Conservation (phyloP, 371 early-diverging fungal genomes). For the Capillidium heterosporum region DNA sequence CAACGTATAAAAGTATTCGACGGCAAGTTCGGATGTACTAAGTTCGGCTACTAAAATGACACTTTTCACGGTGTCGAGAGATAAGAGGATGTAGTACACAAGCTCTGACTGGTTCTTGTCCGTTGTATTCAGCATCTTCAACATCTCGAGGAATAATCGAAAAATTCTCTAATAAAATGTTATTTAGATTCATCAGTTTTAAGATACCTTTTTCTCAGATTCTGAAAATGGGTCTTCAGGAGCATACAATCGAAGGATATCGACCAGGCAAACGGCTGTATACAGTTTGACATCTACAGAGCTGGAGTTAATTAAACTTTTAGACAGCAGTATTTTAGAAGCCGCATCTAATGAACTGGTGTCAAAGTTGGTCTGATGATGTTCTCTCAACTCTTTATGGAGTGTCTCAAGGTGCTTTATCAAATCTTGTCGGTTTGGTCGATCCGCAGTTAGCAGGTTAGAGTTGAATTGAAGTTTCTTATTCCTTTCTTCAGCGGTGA, state of each 20-base stretch:
- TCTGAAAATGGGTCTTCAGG: constrained; percentile 77
- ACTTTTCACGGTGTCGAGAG: neutral
- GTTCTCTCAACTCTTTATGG: too few relatives aligned
- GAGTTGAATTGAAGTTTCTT: too few relatives aligned
- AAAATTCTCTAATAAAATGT: neutral
- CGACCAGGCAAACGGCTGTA: constrained; percentile 78
- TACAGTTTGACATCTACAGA: constrained; percentile 39
- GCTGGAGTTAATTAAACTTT: too few relatives aligned
- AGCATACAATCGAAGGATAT: constrained; percentile 76
- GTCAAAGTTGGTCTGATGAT: too few relatives aligned
- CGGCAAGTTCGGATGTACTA: neutral
- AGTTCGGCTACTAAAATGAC: neutral
- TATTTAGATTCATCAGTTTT: neutral
- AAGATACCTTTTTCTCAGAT: constrained; percentile 40
- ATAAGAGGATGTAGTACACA: neutral
- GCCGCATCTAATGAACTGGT: too few relatives aligned
- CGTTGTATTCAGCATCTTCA: neutral
- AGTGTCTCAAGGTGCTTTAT: too few relatives aligned
- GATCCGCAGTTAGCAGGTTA: too few relatives aligned
- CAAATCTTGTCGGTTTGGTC: too few relatives aligned
- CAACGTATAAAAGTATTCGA: constrained; percentile 2
- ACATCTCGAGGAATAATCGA: neutral
- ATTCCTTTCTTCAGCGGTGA: too few relatives aligned
- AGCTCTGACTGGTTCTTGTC: neutral
- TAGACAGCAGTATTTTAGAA: too few relatives aligned